Conservation (phyloP, 2,329 filamentous ascomycete genomes). For the Fusarium sp. region DNA sequence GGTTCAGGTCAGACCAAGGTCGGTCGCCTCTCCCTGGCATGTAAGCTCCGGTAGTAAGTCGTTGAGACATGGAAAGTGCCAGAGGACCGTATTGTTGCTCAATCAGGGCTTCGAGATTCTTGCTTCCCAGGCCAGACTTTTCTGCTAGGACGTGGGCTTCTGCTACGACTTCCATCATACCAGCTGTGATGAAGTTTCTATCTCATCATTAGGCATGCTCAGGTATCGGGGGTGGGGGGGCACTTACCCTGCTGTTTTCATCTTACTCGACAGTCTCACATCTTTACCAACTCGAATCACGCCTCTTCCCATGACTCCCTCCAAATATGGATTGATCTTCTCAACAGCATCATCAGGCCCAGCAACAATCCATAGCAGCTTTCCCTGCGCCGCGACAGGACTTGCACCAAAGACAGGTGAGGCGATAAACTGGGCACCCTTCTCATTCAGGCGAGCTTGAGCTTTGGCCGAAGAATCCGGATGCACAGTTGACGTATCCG, state of each 20-base stretch:
- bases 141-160: conserved; percentile 64
- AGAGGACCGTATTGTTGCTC: conserved; percentile 55
- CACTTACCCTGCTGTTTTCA: conserved; percentile 61
- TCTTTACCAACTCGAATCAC: conserved; percentile 58
- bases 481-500: conserved; percentile 64
- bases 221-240: accelerated
- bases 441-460: conserved; percentile 43
- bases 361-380: conserved; percentile 60
- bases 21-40: conserved; percentile 49
- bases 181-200: conserved; percentile 62
- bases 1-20: conserved; percentile 61
- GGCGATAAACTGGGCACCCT: conserved; percentile 55
- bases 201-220: background rate
- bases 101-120: conserved; percentile 57
- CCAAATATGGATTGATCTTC: conserved; percentile 53
- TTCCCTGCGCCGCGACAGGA: conserved; percentile 58
- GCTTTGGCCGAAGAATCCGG: conserved; percentile 54
- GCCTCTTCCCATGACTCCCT: conserved; percentile 56
- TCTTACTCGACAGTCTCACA: conserved; percentile 56
- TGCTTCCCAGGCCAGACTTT: conserved; percentile 55
- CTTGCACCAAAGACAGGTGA: conserved; percentile 64
- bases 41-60: conserved; percentile 55
- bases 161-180: conserved; percentile 61
- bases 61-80: conserved; percentile 52
- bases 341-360: conserved; percentile 53